Percentiles rank a stretch among this genome's conserved stretches.
Conservation (phyloP, 768 basidiomycete species). For the Tulasnella calospora region DNA sequence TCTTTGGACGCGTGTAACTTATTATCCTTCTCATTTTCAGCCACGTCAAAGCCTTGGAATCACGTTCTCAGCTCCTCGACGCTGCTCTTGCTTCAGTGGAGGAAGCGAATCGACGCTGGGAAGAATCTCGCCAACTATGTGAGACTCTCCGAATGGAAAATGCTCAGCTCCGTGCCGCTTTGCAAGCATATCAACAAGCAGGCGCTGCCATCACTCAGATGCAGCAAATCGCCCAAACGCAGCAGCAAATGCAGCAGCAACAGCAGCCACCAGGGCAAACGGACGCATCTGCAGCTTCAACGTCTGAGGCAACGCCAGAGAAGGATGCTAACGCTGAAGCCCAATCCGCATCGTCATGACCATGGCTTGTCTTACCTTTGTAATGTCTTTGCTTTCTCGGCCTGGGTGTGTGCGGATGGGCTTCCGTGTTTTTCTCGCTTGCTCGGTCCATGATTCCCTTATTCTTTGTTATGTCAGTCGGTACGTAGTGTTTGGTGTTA, state of each 20-base stretch:
- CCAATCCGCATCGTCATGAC: neutral
- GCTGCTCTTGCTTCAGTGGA: conserved; percentile 81
- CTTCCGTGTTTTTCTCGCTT: neutral
- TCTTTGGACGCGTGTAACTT: neutral
- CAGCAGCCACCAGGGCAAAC: conserved; percentile 14
- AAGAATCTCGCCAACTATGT: conserved; percentile 83
- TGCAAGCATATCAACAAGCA: conserved; percentile 36
- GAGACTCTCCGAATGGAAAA: conserved; percentile 84
- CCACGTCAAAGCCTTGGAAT: conserved; percentile 82
- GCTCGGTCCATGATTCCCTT: conserved; percentile 7
- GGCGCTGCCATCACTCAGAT: conserved; percentile 34
- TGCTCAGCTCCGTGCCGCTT: conserved; percentile 65
- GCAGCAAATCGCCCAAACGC: conserved; percentile 4
- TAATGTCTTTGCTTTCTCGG: neutral
- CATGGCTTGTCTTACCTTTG: neutral
- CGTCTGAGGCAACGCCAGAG: neutral
- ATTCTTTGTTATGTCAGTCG: neutral
- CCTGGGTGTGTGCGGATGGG: neutral
- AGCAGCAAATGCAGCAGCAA: conserved; percentile 4
- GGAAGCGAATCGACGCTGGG: conserved; percentile 84
- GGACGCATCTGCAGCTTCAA: neutral
- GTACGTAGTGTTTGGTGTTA: neutral
- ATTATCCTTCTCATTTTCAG: conserved; percentile 39
- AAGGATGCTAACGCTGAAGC: neutral
- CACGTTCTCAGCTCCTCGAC: conserved; percentile 77